These are phyloP conservation scores for Ceratocystis cubensis DNA, from an alignment of 2,329 filamentous ascomycete genomes.

Conservation along the genomic window DNA sequence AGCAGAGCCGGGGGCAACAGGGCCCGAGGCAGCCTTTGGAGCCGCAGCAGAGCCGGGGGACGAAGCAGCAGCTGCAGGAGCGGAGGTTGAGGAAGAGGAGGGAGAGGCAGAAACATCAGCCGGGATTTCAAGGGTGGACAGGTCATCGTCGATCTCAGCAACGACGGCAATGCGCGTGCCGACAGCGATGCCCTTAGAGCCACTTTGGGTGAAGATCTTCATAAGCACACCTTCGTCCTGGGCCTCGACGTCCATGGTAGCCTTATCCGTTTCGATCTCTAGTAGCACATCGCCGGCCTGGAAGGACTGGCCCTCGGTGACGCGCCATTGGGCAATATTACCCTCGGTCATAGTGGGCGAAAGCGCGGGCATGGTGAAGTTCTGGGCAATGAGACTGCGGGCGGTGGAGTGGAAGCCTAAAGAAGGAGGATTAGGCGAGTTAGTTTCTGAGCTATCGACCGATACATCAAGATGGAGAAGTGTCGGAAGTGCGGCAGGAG, in stretches of 20 bases:
- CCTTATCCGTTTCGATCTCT: constrained; percentile 90
- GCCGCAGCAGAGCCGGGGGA: constrained; percentile 18
- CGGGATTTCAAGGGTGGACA: constrained; percentile 61
- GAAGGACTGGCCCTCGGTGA: constrained; percentile 78
- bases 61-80: constrained; percentile 14
- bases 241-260: constrained; percentile 87
- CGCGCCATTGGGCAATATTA: constrained; percentile 72
- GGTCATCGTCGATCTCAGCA: constrained; percentile 69
- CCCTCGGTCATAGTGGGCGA: constrained; percentile 92
- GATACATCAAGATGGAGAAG: neutral
- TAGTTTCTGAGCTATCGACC: neutral
- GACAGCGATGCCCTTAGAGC: constrained; percentile 64
- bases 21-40: constrained; percentile 27
- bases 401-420: constrained; percentile 51
- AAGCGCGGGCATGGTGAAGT: constrained; percentile 82
- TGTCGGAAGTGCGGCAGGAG: neutral
- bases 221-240: constrained; percentile 79
- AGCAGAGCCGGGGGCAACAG: constrained; percentile 28
- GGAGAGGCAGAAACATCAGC: constrained; percentile 43
- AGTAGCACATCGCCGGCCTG: constrained; percentile 73
- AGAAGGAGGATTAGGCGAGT: constrained; percentile 5
- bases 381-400: constrained; percentile 58
- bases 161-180: constrained; percentile 71
- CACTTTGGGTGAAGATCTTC: constrained; percentile 65
- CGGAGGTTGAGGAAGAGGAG: constrained; percentile 22